Evolutionary conservation across 2,329 filamentous ascomycete species (phyloP), one percentile per base, ranked within the genome.

Genomic region (Scortechinia acanthostroma): DNA sequence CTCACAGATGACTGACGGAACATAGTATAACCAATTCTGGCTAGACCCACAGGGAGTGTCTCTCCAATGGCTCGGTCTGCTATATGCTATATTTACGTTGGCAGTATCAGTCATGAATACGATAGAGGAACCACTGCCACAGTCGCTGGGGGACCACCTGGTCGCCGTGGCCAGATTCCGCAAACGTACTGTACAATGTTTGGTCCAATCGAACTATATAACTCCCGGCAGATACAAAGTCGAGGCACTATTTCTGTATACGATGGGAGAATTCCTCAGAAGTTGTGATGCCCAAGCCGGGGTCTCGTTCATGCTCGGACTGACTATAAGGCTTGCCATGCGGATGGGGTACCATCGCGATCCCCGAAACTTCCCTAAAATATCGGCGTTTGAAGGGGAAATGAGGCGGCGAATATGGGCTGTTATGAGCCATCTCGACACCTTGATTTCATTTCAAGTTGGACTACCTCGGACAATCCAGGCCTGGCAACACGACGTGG

Each of bases 311-410:
- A 78, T 82, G 3, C 64, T 88, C 15, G 80, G 75, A 73, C 58
- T 80, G 49, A 64, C 66, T 62, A 77, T 76, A 55, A 64, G 78
- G 62, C 62, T 79, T 60, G 69, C 77, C 55, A 64, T 85, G 62
- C 73, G 83, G 33, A 86, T 86, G 80, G 86, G 85, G 3, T 86
- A 91, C 53, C 88, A 91, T 54, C 75, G 88, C 48, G 88, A 91
- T 58, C 75, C 85, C 6, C 84, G 79, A 48, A 87, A 83, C 63
- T 91, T 89, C 57, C 72, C 82, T 52, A 78, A 89, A 10, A 10
- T 17, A 17, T 13, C 37, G 37, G 19, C 45, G 6, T 3, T 22
- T 40, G 30, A 3, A 25, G 46, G 77, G 68, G 88, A 93, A 65
- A 91, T 86, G 78, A 71, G 82, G 51, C 69, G 81, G 25, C 68